Percentiles rank a stretch among this genome's conserved stretches.
These are phyloP conservation scores for Barnettozyma sp. DNA, from an alignment of 805 yeast species.

Conservation along the genomic window DNA sequence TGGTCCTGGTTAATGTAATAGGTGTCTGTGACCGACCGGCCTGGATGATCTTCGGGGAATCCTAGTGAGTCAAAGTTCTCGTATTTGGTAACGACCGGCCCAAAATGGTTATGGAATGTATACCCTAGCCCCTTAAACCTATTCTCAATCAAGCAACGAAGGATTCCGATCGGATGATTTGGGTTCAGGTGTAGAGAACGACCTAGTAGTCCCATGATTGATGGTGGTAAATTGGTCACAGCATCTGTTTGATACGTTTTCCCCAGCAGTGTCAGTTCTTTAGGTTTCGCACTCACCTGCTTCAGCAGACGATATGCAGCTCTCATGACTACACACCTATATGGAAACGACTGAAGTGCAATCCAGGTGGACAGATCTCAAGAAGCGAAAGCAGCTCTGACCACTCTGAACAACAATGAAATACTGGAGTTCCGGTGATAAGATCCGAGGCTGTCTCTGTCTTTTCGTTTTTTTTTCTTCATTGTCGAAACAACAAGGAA, in stretches of 20 bases:
- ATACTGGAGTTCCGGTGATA: no score
- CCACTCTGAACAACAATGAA: no score
- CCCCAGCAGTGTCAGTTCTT: conserved; percentile 35
- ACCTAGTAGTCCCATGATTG: conserved; percentile 60
- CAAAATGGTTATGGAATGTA: conserved; percentile 72
- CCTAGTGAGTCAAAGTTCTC: conserved; percentile 92
- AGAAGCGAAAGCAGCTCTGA: no score
- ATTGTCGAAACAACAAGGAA: no score
- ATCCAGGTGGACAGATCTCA: no score
- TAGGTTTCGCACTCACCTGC: conserved; percentile 7
- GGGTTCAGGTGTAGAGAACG: conserved; percentile 67
- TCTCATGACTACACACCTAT: neutral
- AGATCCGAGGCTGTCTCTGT: neutral
- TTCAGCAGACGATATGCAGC: conserved; percentile 1
- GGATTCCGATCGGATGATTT: conserved; percentile 85
- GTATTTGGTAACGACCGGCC: conserved; percentile 72
- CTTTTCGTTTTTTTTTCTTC: no score
- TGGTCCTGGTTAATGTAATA: conserved; percentile 74
- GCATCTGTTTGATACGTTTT: conserved; percentile 54
- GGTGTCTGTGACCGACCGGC: conserved; percentile 87
- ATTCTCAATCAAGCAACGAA: conserved; percentile 64
- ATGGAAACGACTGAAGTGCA: neutral
- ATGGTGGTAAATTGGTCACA: conserved; percentile 80
- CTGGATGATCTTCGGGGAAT: conserved; percentile 88
- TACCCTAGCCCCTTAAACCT: conserved; percentile 62